Evolutionary conservation across 2,329 filamentous ascomycete species (phyloP).

Genomic region (Verticillium nonalfalfae): DNA sequence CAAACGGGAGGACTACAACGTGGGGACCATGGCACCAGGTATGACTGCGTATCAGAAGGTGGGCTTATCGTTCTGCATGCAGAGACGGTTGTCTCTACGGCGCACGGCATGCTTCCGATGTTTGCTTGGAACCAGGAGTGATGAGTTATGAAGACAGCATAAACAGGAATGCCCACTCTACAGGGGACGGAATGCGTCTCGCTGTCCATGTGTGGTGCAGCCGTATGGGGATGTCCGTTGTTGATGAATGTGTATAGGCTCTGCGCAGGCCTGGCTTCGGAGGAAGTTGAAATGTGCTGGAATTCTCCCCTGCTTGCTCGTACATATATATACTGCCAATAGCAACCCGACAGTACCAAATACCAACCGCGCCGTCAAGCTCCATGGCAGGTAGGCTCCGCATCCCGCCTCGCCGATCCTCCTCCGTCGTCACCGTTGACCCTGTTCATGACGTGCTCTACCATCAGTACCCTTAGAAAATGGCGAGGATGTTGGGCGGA

Average conservation of each 20-base stretch:
- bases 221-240: neutral
- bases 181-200: neutral
- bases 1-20: neutral
- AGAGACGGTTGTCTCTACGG: neutral
- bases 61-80: neutral
- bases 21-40: neutral
- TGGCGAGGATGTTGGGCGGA: conserved; percentile 28
- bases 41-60: neutral
- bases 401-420: too few relatives aligned
- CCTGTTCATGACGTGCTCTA: too few relatives aligned
- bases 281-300: neutral
- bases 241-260: neutral
- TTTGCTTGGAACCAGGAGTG: neutral
- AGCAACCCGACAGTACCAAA: neutral
- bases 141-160: neutral
- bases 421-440: too few relatives aligned
- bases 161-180: neutral
- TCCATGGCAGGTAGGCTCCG: too few relatives aligned
- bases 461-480: conserved; percentile 17
- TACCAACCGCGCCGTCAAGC: too few relatives aligned
- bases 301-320: neutral
- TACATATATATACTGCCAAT: neutral
- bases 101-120: neutral
- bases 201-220: neutral
- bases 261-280: neutral